Evolutionary conservation across 768 basidiomycete genomes (phyloP).

Genomic region (Panus rudis): DNA sequence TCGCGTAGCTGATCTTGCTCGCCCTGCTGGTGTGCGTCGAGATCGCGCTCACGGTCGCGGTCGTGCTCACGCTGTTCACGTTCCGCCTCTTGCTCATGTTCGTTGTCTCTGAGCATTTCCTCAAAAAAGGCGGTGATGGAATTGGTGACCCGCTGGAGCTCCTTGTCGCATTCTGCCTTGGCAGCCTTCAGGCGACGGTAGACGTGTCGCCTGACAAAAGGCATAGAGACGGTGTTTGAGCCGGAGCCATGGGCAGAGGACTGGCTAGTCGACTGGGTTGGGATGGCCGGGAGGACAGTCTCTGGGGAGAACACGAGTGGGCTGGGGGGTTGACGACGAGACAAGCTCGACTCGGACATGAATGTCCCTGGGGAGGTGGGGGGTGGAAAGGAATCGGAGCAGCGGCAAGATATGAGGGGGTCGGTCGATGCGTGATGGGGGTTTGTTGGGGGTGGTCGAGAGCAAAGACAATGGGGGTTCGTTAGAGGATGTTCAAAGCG

Average conservation of each 20-base stretch:
- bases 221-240: conserved; percentile 82
- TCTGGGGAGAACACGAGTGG: conserved; percentile 77
- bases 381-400: conserved; percentile 7
- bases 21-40: conserved; percentile 41
- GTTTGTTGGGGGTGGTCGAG: conserved; percentile 9
- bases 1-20: conserved; percentile 42
- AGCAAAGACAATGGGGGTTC: conserved; percentile 3
- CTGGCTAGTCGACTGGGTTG: conserved; percentile 31
- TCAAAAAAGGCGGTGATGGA: conserved; percentile 95
- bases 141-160: conserved; percentile 88
- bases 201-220: conserved; percentile 89
- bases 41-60: conserved; percentile 39
- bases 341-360: conserved; percentile 28
- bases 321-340: conserved; percentile 52
- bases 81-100: conserved; percentile 57
- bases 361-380: conserved; percentile 14
- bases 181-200: conserved; percentile 88
- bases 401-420: conserved; percentile 5
- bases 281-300: conserved; percentile 46
- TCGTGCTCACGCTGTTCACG: conserved; percentile 45
- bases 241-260: conserved; percentile 35
- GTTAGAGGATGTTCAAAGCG: conserved; percentile 4
- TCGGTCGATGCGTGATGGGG: conserved; percentile 5
- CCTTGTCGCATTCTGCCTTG: conserved; percentile 95
- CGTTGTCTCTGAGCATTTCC: conserved; percentile 74